phyloP scores from a whole-genome alignment of 305 asterid species.

The Coffea humblotiana region DNA sequence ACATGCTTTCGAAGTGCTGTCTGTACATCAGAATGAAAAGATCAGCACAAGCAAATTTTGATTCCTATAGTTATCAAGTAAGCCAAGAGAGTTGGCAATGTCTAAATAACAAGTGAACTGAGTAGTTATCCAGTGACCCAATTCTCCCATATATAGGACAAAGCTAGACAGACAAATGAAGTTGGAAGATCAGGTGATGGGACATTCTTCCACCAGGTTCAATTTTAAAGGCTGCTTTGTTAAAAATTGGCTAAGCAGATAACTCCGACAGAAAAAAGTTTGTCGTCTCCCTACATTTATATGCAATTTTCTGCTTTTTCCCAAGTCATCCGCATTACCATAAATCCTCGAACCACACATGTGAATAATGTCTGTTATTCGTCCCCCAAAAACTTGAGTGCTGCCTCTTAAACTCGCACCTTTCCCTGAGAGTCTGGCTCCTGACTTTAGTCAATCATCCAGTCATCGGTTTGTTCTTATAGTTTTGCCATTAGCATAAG shows the following conservation, averaged over 20 bases:
- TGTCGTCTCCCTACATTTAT: not conserved
- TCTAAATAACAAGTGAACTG: not conserved
- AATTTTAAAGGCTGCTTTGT: not conserved
- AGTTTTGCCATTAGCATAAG: slow-evolving; percentile 4
- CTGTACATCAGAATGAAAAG: no score
- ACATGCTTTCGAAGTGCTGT: not conserved
- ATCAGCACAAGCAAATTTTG: not conserved
- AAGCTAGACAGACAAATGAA: not conserved
- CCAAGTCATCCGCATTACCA: not conserved
- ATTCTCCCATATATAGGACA: not conserved
- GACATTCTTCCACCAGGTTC: not conserved
- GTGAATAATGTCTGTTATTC: not conserved
- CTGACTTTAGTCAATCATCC: slow-evolving; percentile 35
- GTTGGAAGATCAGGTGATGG: slow-evolving; percentile 2
- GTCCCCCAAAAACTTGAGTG: not conserved
- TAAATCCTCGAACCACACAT: not conserved
- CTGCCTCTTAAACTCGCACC: not conserved
- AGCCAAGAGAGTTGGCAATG: not conserved
- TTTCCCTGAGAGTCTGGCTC: slow-evolving; percentile 21
- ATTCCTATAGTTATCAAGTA: no score
- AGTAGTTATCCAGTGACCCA: not conserved
- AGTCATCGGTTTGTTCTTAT: slow-evolving; percentile 38
- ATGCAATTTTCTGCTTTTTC: slow-evolving; percentile 4
- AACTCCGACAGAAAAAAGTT: not conserved
- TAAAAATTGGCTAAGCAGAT: not conserved